phyloP scores from a whole-genome alignment of 208 protist species.

The Trypanosoma theileri region DNA sequence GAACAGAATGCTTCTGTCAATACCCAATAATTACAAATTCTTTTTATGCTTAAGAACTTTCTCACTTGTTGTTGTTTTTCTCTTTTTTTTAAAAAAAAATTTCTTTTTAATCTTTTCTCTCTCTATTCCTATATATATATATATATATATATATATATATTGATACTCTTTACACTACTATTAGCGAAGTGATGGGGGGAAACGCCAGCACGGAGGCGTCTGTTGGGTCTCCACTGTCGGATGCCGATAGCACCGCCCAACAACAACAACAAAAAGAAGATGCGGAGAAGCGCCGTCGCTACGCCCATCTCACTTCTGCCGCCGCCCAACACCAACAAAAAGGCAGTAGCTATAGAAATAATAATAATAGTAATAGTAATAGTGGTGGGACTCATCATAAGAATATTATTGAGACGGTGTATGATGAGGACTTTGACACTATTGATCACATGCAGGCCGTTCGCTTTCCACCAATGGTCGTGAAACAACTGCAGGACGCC shows the following conservation, averaged over 20 bases:
- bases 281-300: conserved; percentile 7
- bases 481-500: conserved; percentile 59
- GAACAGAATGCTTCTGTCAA: too few relatives aligned
- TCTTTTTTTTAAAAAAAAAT: too few relatives aligned
- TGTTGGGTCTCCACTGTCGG: neutral
- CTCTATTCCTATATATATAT: neutral
- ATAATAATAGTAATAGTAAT: neutral
- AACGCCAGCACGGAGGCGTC: conserved; percentile 11
- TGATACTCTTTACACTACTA: too few relatives aligned
- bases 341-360: neutral
- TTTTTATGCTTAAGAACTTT: too few relatives aligned
- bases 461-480: conserved; percentile 68
- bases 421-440: conserved; percentile 77
- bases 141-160: conserved; percentile 13
- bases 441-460: conserved; percentile 75
- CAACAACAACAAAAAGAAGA: neutral
- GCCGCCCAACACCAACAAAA: neutral
- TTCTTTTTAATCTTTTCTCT: conserved; percentile 3
- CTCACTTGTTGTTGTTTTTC: too few relatives aligned
- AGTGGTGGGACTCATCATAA: neutral
- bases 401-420: conserved; percentile 76
- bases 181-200: conserved; percentile 3
- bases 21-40: too few relatives aligned
- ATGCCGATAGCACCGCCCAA: neutral
- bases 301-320: conserved; percentile 21